Percentiles rank a stretch among this genome's conserved stretches.
Conservation (phyloP, 805 yeast species). For the Candida golubevii region DNA sequence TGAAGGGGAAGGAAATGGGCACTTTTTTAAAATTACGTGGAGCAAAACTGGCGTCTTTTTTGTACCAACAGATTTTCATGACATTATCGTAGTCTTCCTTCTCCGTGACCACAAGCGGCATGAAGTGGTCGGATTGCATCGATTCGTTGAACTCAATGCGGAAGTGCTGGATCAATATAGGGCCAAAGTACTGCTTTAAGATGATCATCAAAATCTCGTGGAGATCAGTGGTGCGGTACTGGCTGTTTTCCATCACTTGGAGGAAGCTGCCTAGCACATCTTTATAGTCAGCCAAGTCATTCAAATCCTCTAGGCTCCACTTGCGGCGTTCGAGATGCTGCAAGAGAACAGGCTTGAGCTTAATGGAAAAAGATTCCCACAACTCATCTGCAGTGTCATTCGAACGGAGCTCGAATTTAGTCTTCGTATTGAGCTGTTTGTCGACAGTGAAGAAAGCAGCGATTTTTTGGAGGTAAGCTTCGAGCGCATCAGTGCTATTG, state of each 20-base stretch:
- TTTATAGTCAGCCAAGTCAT: slow-evolving; percentile 52
- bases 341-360: slow-evolving; percentile 55
- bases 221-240: slow-evolving; percentile 54
- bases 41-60: slow-evolving; percentile 45
- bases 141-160: slow-evolving; percentile 55
- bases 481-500: slow-evolving; percentile 35
- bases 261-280: slow-evolving; percentile 63
- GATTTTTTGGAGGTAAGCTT: slow-evolving; percentile 54
- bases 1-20: slow-evolving; percentile 68
- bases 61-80: slow-evolving; percentile 66
- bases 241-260: slow-evolving; percentile 72
- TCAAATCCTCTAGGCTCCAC: slow-evolving; percentile 28
- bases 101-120: slow-evolving; percentile 74
- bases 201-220: slow-evolving; percentile 57
- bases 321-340: slow-evolving; percentile 41
- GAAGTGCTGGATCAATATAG: slow-evolving; percentile 51
- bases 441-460: slow-evolving; percentile 79
- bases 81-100: slow-evolving; percentile 57
- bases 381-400: slow-evolving; percentile 62
- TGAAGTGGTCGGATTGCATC: slow-evolving; percentile 77
- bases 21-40: slow-evolving; percentile 48
- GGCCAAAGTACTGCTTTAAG: slow-evolving; percentile 58
- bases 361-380: slow-evolving; percentile 66
- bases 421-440: slow-evolving; percentile 57
- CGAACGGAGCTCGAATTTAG: slow-evolving; percentile 60